Evolutionary conservation across 305 asterid species (phyloP).

Genomic region (Plantago coronopus): DNA sequence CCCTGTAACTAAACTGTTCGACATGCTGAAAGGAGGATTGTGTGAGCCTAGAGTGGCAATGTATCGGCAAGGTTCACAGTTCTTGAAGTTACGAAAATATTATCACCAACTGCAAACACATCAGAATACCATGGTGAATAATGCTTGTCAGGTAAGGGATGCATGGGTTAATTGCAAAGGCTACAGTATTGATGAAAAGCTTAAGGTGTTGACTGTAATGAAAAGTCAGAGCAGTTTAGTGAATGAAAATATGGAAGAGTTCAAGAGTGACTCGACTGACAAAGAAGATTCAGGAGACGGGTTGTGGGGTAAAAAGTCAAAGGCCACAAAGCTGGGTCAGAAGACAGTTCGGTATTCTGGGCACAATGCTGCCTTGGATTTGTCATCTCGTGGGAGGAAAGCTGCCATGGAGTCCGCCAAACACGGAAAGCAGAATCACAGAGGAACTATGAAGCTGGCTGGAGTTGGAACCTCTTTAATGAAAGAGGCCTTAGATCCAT

Average conservation of each 20-base stretch:
- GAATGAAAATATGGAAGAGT: slow-evolving; percentile 89
- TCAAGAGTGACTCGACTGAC: slow-evolving; percentile 70
- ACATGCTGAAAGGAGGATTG: slow-evolving; percentile 86
- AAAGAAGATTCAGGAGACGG: slow-evolving; percentile 73
- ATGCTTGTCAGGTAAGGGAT: slow-evolving; percentile 86
- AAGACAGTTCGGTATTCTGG: slow-evolving; percentile 47
- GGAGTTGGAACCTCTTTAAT: slow-evolving; percentile 43
- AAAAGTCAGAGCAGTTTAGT: slow-evolving; percentile 84
- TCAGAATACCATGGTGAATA: slow-evolving; percentile 73
- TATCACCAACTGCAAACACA: slow-evolving; percentile 75
- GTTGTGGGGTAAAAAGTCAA: slow-evolving; percentile 63
- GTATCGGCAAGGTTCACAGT: slow-evolving; percentile 80
- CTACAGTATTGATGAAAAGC: slow-evolving; percentile 93
- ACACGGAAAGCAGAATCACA: slow-evolving; percentile 56
- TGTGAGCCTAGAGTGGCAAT: slow-evolving; percentile 97
- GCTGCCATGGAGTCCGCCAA: slow-evolving; percentile 42
- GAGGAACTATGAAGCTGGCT: slow-evolving; percentile 59
- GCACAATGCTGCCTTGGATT: slow-evolving; percentile 41
- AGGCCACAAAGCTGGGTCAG: slow-evolving; percentile 60
- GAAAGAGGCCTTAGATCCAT: slow-evolving; percentile 47
- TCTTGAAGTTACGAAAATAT: slow-evolving; percentile 77
- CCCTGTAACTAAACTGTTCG: slow-evolving; percentile 63
- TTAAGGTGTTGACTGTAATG: slow-evolving; percentile 82
- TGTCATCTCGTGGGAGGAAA: slow-evolving; percentile 43
- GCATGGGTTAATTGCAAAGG: slow-evolving; percentile 87